Percentiles rank a stretch among this genome's conserved stretches.
Evolutionary conservation across 1,139 yeast genomes (phyloP).

Genomic region (Yamadazyma epiphylla): DNA sequence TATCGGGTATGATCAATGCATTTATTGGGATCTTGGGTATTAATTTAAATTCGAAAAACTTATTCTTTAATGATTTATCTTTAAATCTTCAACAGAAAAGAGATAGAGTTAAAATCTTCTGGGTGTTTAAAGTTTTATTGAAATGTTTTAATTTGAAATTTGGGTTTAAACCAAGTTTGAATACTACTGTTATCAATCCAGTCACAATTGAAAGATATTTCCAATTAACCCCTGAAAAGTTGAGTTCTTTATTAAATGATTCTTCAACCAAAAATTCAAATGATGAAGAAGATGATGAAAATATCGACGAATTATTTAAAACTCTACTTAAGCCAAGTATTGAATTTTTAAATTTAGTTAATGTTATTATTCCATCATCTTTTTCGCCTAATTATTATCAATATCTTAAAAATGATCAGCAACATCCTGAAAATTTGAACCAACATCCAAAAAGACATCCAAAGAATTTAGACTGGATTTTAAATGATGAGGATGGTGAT

Average conservation of each 20-base stretch:
- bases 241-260: conserved; percentile 30
- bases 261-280: conserved; percentile 10
- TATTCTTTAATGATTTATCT: conserved; percentile 45
- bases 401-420: conserved; percentile 31
- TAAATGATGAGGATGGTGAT: conserved; percentile 49
- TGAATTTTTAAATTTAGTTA: conserved; percentile 43
- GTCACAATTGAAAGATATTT: conserved; percentile 48
- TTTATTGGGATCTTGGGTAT: conserved; percentile 47
- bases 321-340: conserved; percentile 41
- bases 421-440: conserved; percentile 8
- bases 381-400: conserved; percentile 49
- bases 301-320: conserved; percentile 32
- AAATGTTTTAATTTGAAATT: conserved; percentile 50
- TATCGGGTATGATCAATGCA: conserved; percentile 41
- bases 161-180: conserved; percentile 46
- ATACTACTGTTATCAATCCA: conserved; percentile 48
- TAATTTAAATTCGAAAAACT: conserved; percentile 42
- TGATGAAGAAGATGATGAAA: conserved; percentile 10
- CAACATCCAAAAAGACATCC: conserved; percentile 21
- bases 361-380: conserved; percentile 47
- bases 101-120: conserved; percentile 55
- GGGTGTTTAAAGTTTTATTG: conserved; percentile 55
- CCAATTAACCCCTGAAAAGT: conserved; percentile 45
- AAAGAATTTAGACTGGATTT: conserved; percentile 41
- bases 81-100: conserved; percentile 35